Percentiles rank a stretch among this genome's conserved stretches.
phyloP scores from a whole-genome alignment of 305 asterid genomes.

The Fraxinus dipetala region DNA sequence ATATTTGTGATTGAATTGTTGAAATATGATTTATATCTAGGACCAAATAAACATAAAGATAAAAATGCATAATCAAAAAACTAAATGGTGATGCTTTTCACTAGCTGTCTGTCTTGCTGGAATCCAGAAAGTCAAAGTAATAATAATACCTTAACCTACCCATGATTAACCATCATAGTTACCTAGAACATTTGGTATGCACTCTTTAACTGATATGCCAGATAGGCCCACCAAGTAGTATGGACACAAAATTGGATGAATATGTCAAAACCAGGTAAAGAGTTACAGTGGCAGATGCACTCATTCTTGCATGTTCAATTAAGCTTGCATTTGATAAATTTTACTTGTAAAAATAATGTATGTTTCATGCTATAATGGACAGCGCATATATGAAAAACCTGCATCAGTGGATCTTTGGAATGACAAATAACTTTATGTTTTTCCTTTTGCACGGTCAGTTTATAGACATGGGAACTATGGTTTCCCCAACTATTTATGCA shows the following conservation, averaged over 20 bases:
- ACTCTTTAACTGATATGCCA: background rate
- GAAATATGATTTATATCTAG: background rate
- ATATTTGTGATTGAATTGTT: background rate
- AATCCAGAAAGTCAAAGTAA: background rate
- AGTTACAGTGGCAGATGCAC: background rate
- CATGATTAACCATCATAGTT: background rate
- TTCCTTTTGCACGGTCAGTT: constrained; percentile 28
- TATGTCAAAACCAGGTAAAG: background rate
- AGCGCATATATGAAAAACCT: background rate
- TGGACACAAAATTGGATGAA: background rate
- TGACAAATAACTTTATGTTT: background rate
- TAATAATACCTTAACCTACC: background rate
- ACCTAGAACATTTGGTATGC: background rate
- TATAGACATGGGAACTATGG: constrained; percentile 49
- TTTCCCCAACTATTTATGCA: constrained; percentile 53
- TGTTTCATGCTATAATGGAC: background rate
- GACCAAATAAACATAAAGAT: background rate
- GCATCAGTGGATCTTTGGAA: background rate
- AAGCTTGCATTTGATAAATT: background rate
- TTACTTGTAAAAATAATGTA: background rate
- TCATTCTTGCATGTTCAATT: background rate
- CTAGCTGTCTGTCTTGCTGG: background rate
- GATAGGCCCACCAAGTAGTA: background rate
- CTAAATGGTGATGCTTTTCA: background rate
- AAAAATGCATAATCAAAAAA: background rate